A percentile compares a stretch with the other conserved stretches of the same genome.
Conservation (phyloP, 1,139 yeast species). For the Lizanozyma gosingica region DNA sequence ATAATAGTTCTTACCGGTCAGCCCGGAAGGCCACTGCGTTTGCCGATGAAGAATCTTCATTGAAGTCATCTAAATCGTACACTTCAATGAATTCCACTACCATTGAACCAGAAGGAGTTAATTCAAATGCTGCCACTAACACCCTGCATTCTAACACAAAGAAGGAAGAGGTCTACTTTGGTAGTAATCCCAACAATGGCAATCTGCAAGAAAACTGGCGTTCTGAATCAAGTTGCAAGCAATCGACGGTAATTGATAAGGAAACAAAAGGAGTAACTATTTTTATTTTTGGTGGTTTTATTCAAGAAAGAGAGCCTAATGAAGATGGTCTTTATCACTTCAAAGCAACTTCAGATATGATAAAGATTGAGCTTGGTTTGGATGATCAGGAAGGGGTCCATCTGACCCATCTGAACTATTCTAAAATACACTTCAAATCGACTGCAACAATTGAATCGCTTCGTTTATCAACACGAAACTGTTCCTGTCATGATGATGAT, state of each 20-base stretch:
- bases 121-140: no score
- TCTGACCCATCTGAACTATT: neutral
- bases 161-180: neutral
- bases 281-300: constrained; percentile 37
- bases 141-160: neutral
- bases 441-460: neutral
- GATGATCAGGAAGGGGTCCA: neutral
- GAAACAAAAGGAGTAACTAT: constrained; percentile 13
- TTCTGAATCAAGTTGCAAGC: neutral
- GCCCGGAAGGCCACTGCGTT: neutral
- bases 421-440: neutral
- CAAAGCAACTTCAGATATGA: constrained; percentile 26
- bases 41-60: neutral
- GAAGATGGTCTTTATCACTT: constrained; percentile 15
- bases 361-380: constrained; percentile 26
- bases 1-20: neutral
- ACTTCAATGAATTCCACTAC: constrained; percentile 1
- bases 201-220: neutral
- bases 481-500: neutral
- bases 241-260: neutral
- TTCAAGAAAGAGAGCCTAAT: constrained; percentile 6
- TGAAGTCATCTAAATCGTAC: neutral
- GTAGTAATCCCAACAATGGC: constrained; percentile 6
- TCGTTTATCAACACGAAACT: neutral
- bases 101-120: no score